Percentiles rank a stretch among this genome's conserved stretches.
Evolutionary conservation across 2,329 filamentous ascomycete species (phyloP).

Genomic region (Lachnellula occidentalis): DNA sequence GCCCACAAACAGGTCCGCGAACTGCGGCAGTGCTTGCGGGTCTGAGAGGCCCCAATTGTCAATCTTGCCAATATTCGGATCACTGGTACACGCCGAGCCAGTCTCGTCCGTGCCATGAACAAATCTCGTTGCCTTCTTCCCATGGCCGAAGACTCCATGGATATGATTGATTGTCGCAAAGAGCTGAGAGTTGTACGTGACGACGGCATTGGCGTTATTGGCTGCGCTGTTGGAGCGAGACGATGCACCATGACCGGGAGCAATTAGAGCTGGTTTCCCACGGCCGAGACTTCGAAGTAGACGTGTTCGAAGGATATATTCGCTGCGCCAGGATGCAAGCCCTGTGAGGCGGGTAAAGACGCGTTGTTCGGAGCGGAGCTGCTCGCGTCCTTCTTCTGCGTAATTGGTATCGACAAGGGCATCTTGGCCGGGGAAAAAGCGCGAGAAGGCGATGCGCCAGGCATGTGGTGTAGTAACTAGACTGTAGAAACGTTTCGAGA

Average conservation of each 20-base stretch:
- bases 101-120: conserved; percentile 79
- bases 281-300: conserved; percentile 74
- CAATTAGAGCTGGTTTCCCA: conserved; percentile 66
- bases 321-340: conserved; percentile 89
- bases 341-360: conserved; percentile 77
- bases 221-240: conserved; percentile 42
- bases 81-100: conserved; percentile 73
- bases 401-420: conserved; percentile 39
- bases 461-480: conserved; percentile 88
- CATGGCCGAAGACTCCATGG: conserved; percentile 68
- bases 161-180: conserved; percentile 74
- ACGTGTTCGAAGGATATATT: conserved; percentile 84
- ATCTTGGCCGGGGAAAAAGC: conserved; percentile 78
- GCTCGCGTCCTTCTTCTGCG: conserved; percentile 45
- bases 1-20: conserved; percentile 70
- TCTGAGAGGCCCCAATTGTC: conserved; percentile 80
- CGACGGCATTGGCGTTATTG: conserved; percentile 62
- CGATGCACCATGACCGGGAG: conserved; percentile 47
- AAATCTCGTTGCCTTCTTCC: conserved; percentile 70
- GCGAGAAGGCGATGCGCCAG: conserved; percentile 88
- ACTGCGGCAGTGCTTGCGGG: conserved; percentile 67
- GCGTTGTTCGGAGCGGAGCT: conserved; percentile 65
- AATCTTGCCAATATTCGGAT: conserved; percentile 69
- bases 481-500: conserved; percentile 80
- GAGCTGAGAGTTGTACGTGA: conserved; percentile 82